phyloP scores from a whole-genome alignment of 768 basidiomycete genomes.

The Paxillus rubicundulus region DNA sequence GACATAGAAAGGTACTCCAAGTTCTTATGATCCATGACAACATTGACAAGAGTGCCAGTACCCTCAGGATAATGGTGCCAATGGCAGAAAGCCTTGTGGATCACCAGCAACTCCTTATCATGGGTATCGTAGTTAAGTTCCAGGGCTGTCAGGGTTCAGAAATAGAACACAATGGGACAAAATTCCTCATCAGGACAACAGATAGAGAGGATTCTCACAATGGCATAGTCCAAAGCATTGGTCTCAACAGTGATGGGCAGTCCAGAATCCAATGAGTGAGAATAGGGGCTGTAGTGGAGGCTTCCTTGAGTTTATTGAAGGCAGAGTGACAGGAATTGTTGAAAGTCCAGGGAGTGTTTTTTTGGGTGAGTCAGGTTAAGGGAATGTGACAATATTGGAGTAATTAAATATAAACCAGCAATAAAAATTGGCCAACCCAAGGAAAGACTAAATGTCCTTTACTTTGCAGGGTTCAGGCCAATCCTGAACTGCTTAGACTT shows the following conservation, averaged over 20 bases:
- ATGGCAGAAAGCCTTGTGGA: too few relatives aligned
- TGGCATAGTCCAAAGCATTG: too few relatives aligned
- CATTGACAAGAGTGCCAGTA: too few relatives aligned
- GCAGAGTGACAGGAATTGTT: constrained; percentile 2
- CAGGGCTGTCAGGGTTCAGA: background rate
- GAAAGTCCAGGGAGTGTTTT: constrained; percentile 17
- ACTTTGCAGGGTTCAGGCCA: constrained; percentile 29
- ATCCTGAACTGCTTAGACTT: constrained; percentile 32
- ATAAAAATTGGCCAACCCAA: constrained; percentile 36
- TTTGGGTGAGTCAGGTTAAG: constrained; percentile 27
- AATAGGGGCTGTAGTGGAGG: background rate
- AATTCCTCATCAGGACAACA: too few relatives aligned
- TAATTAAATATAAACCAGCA: constrained; percentile 32
- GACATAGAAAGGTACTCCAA: too few relatives aligned
- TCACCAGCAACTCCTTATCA: too few relatives aligned
- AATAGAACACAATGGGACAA: background rate
- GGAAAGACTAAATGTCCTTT: constrained; percentile 32
- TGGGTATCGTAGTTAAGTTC: background rate
- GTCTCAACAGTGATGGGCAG: too few relatives aligned
- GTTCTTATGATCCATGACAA: too few relatives aligned
- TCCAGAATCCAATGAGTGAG: background rate
- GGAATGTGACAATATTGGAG: constrained; percentile 30
- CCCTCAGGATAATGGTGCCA: too few relatives aligned
- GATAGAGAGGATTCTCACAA: too few relatives aligned
- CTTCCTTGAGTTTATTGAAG: constrained; percentile 15